phyloP scores from a whole-genome alignment of 306 rosid species.

The Coriaria nepalensis region DNA sequence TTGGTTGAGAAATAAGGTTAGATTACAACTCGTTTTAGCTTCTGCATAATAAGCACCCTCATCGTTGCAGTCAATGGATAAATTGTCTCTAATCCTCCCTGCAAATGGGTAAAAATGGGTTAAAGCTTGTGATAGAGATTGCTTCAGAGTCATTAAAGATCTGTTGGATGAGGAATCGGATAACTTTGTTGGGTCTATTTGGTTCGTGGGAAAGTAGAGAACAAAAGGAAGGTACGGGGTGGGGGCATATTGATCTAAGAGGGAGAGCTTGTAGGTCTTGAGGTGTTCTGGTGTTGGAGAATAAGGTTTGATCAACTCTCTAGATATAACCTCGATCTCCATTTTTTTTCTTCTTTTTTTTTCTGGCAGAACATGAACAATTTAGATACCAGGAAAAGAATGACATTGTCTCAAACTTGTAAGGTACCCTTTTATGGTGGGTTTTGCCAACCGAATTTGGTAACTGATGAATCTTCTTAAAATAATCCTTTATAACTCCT shows the following conservation, averaged over 20 bases:
- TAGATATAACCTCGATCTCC: constrained; percentile 22
- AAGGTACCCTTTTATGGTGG: no score
- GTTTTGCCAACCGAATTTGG: no score
- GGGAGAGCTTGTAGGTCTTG: constrained; percentile 17
- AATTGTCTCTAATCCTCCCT: constrained; percentile 9
- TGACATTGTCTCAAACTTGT: no score
- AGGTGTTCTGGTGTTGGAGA: constrained; percentile 25
- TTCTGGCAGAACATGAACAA: no score
- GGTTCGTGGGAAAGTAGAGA: neutral
- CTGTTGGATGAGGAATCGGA: neutral
- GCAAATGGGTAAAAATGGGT: constrained; percentile 23
- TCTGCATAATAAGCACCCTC: constrained; percentile 6
- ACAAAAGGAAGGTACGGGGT: neutral
- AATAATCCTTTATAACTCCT: no score
- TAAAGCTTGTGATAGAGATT: constrained; percentile 18
- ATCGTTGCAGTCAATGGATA: constrained; percentile 17
- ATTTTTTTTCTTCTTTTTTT: neutral
- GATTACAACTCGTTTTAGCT: neutral
- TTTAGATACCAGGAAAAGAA: no score
- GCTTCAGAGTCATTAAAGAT: constrained; percentile 1
- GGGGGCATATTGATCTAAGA: constrained; percentile 28
- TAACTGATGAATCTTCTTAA: no score
- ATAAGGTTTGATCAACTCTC: constrained; percentile 24
- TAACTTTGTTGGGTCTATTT: neutral
- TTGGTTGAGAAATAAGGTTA: neutral